A percentile compares a stretch with the other conserved stretches of the same genome.
Evolutionary conservation across 2,329 filamentous ascomycete species (phyloP).

Genomic region (Fusarium abutilonis): DNA sequence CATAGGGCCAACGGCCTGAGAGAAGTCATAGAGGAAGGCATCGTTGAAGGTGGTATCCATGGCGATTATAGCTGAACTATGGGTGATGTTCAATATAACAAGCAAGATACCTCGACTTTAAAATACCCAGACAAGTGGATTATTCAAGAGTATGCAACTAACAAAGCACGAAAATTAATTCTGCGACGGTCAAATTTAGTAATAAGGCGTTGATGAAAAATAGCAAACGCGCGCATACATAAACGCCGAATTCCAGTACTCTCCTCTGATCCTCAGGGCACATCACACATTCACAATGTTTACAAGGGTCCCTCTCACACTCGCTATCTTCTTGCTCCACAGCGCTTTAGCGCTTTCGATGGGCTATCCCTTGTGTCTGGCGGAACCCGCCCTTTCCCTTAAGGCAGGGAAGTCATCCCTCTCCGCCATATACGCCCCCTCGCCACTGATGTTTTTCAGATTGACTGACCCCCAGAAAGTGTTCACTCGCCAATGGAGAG

Average conservation of each 20-base stretch:
- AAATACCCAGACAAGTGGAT: background rate
- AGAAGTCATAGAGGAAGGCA: constrained; percentile 9
- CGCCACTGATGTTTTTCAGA: no score
- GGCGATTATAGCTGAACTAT: background rate
- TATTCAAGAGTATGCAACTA: background rate
- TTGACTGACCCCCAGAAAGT: background rate
- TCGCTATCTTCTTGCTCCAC: constrained; percentile 1
- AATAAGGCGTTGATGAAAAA: background rate
- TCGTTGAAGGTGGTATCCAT: constrained; percentile 10
- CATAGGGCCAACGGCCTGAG: background rate
- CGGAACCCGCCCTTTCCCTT: constrained; percentile 5
- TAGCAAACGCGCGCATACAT: constrained; percentile 10
- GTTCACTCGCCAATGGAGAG: background rate
- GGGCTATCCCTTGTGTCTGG: constrained; percentile 8
- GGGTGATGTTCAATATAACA: no score
- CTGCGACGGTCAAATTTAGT: background rate
- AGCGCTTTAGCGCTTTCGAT: constrained; percentile 6
- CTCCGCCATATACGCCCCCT: constrained; percentile 5
- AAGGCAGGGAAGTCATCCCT: constrained; percentile 8
- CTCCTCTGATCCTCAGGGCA: background rate
- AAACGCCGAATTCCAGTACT: constrained; percentile 2
- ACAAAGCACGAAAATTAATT: background rate
- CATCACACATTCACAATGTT: background rate
- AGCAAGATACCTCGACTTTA: no score
- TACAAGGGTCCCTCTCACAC: background rate